Evolutionary conservation across 805 yeast species (phyloP).

Genomic region (Hanseniaspora occidentalis): DNA sequence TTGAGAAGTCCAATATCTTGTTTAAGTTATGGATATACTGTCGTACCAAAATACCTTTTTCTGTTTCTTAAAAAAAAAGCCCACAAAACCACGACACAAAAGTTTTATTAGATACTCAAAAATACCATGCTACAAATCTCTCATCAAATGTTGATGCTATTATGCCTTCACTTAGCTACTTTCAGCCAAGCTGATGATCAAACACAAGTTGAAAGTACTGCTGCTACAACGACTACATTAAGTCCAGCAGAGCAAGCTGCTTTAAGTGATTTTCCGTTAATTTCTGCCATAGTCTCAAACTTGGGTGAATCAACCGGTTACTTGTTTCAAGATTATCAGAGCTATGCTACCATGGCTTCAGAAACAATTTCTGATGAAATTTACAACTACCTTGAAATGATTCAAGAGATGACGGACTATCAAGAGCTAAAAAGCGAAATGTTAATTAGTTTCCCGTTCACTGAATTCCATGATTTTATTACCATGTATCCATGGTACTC

Average conservation of each 20-base stretch:
- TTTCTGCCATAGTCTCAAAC: slow-evolving; percentile 6
- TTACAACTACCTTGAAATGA: slow-evolving; percentile 23
- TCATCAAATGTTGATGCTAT: too few relatives aligned
- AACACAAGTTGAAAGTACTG: too few relatives aligned
- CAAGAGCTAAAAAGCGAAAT: slow-evolving; percentile 18
- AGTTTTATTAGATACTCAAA: too few relatives aligned
- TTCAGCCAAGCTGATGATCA: too few relatives aligned
- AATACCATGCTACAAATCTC: too few relatives aligned
- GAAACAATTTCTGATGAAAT: slow-evolving; percentile 25
- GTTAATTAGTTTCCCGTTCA: slow-evolving; percentile 24
- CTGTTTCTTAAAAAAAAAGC: too few relatives aligned
- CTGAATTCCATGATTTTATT: slow-evolving; percentile 25
- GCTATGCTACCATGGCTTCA: slow-evolving; percentile 1
- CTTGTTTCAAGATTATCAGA: slow-evolving; percentile 2
- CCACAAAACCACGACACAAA: too few relatives aligned
- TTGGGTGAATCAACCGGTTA: slow-evolving; percentile 4
- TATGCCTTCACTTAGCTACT: too few relatives aligned
- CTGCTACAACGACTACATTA: slow-evolving; percentile 1
- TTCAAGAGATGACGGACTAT: slow-evolving; percentile 18
- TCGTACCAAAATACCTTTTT: too few relatives aligned
- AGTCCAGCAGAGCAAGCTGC: slow-evolving; percentile 4
- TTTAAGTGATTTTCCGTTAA: slow-evolving; percentile 6
- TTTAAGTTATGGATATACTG: too few relatives aligned
- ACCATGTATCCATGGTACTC: slow-evolving; percentile 23
- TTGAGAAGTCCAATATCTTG: too few relatives aligned